Conservation (phyloP, 257 asterid genomes). For the Catharanthus roseus region DNA sequence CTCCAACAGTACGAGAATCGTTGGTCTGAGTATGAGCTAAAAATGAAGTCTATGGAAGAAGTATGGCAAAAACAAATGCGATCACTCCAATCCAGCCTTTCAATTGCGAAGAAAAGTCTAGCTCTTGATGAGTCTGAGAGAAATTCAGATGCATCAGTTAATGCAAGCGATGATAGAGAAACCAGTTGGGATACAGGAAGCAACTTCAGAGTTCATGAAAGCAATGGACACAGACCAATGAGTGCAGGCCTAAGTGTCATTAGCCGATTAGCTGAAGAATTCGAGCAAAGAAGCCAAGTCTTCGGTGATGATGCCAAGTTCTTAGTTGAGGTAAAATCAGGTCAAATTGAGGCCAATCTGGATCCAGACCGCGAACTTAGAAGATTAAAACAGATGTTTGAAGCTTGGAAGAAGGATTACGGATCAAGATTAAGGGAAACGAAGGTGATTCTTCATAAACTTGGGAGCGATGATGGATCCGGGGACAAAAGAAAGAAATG, state of each 20-base stretch:
- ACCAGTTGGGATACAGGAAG: constrained; percentile 59
- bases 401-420: constrained; percentile 92
- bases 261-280: constrained; percentile 83
- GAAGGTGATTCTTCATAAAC: constrained; percentile 74
- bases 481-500: constrained; percentile 72
- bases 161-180: constrained; percentile 52
- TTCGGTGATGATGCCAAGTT: constrained; percentile 94
- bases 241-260: constrained; percentile 68
- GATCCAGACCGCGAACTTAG: constrained; percentile 86
- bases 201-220: constrained; percentile 42
- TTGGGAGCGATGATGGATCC: constrained; percentile 59
- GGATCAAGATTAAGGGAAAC: constrained; percentile 85
- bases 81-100: constrained; percentile 93
- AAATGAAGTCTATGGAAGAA: constrained; percentile 98
- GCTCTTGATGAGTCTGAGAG: constrained; percentile 66
- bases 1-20: constrained; percentile 85
- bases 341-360: constrained; percentile 76
- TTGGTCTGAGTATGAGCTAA: constrained; percentile 92
- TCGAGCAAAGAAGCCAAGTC: constrained; percentile 89
- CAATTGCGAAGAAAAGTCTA: constrained; percentile 81
- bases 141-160: constrained; percentile 67
- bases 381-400: constrained; percentile 84
- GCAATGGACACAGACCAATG: constrained; percentile 49
- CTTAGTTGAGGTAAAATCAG: constrained; percentile 90
- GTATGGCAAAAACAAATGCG: constrained; percentile 99